phyloP scores from a whole-genome alignment of 805 yeast genomes.

The Monosporozyma solicola region DNA sequence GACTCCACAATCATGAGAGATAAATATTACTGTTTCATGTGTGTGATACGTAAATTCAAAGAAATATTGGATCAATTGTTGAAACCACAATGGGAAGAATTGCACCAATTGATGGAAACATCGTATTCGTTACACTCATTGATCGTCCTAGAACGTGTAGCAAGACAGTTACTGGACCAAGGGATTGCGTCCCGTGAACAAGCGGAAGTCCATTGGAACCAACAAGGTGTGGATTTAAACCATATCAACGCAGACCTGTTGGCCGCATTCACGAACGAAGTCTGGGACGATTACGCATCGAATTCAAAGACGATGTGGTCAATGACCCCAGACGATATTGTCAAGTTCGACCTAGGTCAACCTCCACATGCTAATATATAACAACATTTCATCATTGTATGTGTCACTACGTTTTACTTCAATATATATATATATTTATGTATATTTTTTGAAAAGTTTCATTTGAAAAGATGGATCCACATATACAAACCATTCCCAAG shows the following conservation, averaged over 20 bases:
- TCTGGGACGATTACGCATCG: constrained; percentile 12
- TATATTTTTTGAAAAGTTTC: not conserved
- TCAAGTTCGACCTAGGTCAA: not conserved
- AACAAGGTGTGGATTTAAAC: constrained; percentile 7
- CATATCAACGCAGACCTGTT: constrained; percentile 8
- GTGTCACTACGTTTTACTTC: no score
- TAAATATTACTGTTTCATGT: constrained; percentile 10
- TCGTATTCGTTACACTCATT: constrained; percentile 15
- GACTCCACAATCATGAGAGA: constrained; percentile 8
- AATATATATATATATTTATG: not conserved
- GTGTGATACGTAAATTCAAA: constrained; percentile 9
- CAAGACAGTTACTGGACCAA: constrained; percentile 16
- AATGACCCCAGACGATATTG: constrained; percentile 10
- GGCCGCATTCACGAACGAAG: constrained; percentile 9
- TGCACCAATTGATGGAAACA: constrained; percentile 8
- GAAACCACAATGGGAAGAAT: constrained; percentile 5
- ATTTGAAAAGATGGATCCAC: not conserved
- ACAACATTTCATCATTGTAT: no score
- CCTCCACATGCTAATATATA: no score
- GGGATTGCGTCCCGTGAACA: constrained; percentile 15
- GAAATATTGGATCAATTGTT: constrained; percentile 14
- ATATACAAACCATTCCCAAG: no score
- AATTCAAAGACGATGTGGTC: constrained; percentile 5
- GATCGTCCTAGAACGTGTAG: constrained; percentile 18
- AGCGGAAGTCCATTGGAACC: constrained; percentile 11